These are phyloP conservation scores for Sequoia sempervirens DNA, from an alignment of 75 land plant species.

Conservation along the genomic window DNA sequence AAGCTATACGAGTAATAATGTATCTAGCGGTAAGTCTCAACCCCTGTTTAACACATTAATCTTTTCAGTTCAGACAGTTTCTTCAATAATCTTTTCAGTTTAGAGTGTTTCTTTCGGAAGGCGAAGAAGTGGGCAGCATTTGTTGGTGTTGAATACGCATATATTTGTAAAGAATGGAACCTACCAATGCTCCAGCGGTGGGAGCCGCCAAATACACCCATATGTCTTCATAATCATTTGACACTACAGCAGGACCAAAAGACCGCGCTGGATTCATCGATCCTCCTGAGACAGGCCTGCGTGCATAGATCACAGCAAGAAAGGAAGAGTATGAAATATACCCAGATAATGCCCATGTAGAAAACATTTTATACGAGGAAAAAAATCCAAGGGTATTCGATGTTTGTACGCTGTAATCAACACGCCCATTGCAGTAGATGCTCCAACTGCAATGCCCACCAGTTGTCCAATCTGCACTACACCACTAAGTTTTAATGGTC, in stretches of 20 bases:
- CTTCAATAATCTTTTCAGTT: too few species aligned
- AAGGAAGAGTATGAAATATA: not conserved
- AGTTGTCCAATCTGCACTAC: constrained; percentile 36
- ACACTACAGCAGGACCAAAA: constrained; percentile 53
- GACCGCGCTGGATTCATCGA: constrained; percentile 68
- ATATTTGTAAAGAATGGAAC: constrained; percentile 15
- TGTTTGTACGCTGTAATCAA: constrained; percentile 45
- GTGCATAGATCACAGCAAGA: not conserved
- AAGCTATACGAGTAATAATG: too few species aligned
- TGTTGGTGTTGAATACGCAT: not conserved
- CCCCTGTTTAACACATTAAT: too few species aligned
- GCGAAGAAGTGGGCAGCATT: not conserved
- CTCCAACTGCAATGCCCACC: constrained; percentile 41
- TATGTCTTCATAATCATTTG: constrained; percentile 27
- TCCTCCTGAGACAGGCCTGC: constrained; percentile 66
- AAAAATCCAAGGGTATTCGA: not conserved
- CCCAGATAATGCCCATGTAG: not conserved
- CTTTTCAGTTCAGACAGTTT: too few species aligned
- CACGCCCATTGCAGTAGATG: constrained; percentile 39
- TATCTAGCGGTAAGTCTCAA: too few species aligned
- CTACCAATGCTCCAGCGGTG: constrained; percentile 29
- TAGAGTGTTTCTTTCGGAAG: not conserved
- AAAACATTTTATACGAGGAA: not conserved
- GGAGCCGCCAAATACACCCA: constrained; percentile 59
- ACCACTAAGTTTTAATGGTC: not conserved